A percentile compares a stretch with the other conserved stretches of the same genome.
Conservation (phyloP, 352 stramenopile species). For the Chrysophaeum taylorii region DNA sequence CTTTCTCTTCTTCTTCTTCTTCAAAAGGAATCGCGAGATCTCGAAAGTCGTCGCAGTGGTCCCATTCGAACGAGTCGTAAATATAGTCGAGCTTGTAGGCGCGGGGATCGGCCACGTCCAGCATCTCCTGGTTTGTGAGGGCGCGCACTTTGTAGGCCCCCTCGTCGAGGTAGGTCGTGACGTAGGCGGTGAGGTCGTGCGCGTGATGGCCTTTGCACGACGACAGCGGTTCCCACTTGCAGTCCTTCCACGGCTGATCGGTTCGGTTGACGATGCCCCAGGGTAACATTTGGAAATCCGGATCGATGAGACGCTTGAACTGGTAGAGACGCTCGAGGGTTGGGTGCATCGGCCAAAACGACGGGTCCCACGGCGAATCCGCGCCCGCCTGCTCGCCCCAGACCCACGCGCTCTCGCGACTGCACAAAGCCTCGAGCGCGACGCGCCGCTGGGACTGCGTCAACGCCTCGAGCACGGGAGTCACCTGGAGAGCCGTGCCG, state of each 20-base stretch:
- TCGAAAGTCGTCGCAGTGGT: background rate
- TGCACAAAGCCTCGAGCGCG: too few relatives aligned
- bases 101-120: background rate
- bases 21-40: too few relatives aligned
- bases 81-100: constrained; percentile 6
- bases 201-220: background rate
- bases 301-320: background rate
- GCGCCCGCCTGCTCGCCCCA: background rate
- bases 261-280: too few relatives aligned
- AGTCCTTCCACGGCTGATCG: too few relatives aligned
- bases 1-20: too few relatives aligned
- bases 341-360: constrained; percentile 4
- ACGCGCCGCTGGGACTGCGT: too few relatives aligned
- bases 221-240: too few relatives aligned
- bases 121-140: background rate
- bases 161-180: background rate
- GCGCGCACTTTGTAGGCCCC: background rate
- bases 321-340: background rate
- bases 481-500: too few relatives aligned
- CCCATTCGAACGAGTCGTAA: background rate
- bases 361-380: background rate
- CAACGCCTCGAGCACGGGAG: too few relatives aligned
- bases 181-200: background rate
- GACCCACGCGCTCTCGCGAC: background rate
- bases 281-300: too few relatives aligned